Conservation (phyloP, 108 stramenopile species). For the Cylindrotheca fusiformis region DNA sequence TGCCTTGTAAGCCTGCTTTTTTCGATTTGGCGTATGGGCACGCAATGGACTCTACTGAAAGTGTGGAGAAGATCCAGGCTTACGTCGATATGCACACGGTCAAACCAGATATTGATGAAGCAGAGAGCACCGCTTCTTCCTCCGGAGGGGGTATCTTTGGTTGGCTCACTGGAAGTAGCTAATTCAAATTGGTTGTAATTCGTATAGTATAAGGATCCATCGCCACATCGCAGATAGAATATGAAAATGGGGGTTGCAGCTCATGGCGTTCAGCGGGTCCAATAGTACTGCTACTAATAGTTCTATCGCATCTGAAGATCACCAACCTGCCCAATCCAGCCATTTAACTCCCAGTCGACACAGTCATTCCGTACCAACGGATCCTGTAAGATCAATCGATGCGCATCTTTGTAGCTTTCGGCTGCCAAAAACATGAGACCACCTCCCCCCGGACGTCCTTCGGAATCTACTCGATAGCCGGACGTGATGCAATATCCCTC, state of each 20-base stretch:
- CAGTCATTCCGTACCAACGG: constrained; percentile 50
- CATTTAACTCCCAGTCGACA: constrained; percentile 54
- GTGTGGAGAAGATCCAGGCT: constrained; percentile 45
- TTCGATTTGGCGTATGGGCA: constrained; percentile 76
- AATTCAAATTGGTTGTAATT: too few species aligned
- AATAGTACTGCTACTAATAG: too few species aligned
- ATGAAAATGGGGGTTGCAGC: too few species aligned
- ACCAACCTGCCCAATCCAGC: constrained; percentile 60
- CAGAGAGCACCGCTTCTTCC: constrained; percentile 4
- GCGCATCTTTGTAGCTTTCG: constrained; percentile 33
- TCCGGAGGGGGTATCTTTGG: constrained; percentile 35
- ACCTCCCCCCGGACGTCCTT: constrained; percentile 59
- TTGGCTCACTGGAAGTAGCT: constrained; percentile 39
- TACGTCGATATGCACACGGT: constrained; percentile 41
- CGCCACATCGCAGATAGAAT: too few species aligned
- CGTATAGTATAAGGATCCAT: too few species aligned
- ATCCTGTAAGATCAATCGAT: constrained; percentile 35
- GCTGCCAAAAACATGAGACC: constrained; percentile 61
- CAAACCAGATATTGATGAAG: constrained; percentile 14
- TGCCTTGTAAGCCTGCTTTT: constrained; percentile 73
- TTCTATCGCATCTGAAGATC: constrained; percentile 26
- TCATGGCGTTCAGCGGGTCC: too few species aligned
- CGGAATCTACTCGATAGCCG: constrained; percentile 52
- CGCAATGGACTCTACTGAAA: constrained; percentile 36
- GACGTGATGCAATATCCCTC: constrained; percentile 33